A percentile compares a stretch with the other conserved stretches of the same genome.
Evolutionary conservation across 768 basidiomycete genomes (phyloP).

Genomic region (Neoboletus magnificus): DNA sequence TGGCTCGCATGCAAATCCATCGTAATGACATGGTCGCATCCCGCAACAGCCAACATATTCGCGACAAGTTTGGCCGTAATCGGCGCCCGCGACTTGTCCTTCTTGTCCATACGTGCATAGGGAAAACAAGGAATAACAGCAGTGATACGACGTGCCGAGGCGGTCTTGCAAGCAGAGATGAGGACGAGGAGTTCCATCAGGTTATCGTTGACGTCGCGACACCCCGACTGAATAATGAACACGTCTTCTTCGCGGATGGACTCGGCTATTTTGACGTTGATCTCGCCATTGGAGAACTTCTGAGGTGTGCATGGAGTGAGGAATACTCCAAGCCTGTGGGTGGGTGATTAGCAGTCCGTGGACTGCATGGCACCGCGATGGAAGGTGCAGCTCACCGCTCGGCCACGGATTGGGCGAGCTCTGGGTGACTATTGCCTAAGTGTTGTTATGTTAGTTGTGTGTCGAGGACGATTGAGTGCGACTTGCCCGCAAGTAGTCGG

Average conservation of each 20-base stretch:
- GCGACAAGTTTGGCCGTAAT: slow-evolving; percentile 98
- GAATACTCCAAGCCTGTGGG: slow-evolving; percentile 79
- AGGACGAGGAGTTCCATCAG: slow-evolving; percentile 99
- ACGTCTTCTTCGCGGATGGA: slow-evolving; percentile 97
- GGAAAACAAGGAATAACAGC: slow-evolving; percentile 98
- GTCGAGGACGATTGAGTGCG: not conserved
- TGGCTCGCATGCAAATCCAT: slow-evolving; percentile 98
- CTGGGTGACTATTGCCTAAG: slow-evolving; percentile 94
- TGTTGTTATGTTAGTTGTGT: slow-evolving; percentile 10
- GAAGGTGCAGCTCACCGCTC: slow-evolving; percentile 84
- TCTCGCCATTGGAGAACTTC: slow-evolving; percentile 94
- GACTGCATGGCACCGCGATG: slow-evolving; percentile 33
- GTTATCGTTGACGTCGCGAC: slow-evolving; percentile 89
- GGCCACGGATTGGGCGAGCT: slow-evolving; percentile 92
- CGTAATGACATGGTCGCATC: slow-evolving; percentile 98
- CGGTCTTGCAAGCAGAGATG: slow-evolving; percentile 96
- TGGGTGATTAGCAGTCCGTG: slow-evolving; percentile 50
- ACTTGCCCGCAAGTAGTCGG: slow-evolving; percentile 68
- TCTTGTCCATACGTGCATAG: slow-evolving; percentile 96
- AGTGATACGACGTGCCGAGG: slow-evolving; percentile 92
- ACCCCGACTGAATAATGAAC: slow-evolving; percentile 95
- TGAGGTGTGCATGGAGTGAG: slow-evolving; percentile 82
- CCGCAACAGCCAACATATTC: slow-evolving; percentile 95
- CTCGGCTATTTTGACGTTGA: slow-evolving; percentile 91
- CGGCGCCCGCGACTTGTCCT: slow-evolving; percentile 92